phyloP scores from a whole-genome alignment of 2,329 filamentous ascomycete species.

The Nemania sp. region DNA sequence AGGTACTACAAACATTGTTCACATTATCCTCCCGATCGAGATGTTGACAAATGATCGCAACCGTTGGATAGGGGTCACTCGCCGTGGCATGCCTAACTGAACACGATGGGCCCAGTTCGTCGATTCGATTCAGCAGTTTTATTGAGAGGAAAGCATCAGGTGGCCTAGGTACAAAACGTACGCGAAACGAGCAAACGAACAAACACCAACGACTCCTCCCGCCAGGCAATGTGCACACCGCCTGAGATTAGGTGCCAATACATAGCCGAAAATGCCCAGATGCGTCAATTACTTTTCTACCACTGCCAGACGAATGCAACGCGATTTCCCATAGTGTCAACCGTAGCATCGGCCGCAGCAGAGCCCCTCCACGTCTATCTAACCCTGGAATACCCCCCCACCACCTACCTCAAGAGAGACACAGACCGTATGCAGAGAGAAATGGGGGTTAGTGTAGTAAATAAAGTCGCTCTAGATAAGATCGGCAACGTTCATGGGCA shows the following conservation, averaged over 20 bases:
- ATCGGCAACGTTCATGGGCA: slow-evolving; percentile 92
- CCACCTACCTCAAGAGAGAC: slow-evolving; percentile 34
- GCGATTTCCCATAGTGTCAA: slow-evolving; percentile 29
- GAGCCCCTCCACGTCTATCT: slow-evolving; percentile 33
- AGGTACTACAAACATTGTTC: too few species aligned
- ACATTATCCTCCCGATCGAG: too few species aligned
- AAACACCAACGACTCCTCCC: slow-evolving; percentile 38
- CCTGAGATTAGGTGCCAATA: slow-evolving; percentile 41
- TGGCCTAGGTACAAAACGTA: slow-evolving; percentile 41
- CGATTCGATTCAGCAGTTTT: slow-evolving; percentile 20
- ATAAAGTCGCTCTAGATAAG: slow-evolving; percentile 63
- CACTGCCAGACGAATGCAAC: slow-evolving; percentile 29
- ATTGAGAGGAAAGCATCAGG: slow-evolving; percentile 38
- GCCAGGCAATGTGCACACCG: slow-evolving; percentile 36
- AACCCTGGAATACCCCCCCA: slow-evolving; percentile 35
- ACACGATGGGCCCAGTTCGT: neutral
- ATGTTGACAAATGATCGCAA: too few species aligned
- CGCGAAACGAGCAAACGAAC: slow-evolving; percentile 36
- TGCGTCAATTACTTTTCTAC: slow-evolving; percentile 41
- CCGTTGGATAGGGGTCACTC: too few species aligned
- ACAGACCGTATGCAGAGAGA: slow-evolving; percentile 36
- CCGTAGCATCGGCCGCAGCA: slow-evolving; percentile 21
- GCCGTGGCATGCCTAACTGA: too few species aligned
- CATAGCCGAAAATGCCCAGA: slow-evolving; percentile 41
- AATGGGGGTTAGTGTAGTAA: slow-evolving; percentile 29